A percentile compares a stretch with the other conserved stretches of the same genome.
These are phyloP conservation scores for Pisolithus sp. DNA, from an alignment of 768 basidiomycete species.

Conservation along the genomic window DNA sequence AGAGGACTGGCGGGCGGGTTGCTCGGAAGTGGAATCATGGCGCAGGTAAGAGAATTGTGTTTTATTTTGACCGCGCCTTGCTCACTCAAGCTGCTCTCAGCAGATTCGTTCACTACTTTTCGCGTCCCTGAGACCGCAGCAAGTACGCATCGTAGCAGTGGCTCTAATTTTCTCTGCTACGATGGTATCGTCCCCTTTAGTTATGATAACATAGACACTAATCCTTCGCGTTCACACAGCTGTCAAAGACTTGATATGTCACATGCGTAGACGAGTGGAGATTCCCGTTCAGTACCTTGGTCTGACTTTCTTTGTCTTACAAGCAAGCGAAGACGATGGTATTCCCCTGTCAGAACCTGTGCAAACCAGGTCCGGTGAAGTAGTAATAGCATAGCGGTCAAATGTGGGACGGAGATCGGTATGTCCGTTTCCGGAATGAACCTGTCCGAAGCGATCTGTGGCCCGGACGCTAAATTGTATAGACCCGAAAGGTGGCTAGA, in stretches of 20 bases:
- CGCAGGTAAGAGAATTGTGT: slow-evolving; percentile 6
- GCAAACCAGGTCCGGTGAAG: slow-evolving; percentile 33
- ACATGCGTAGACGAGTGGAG: slow-evolving; percentile 5
- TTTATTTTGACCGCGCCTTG: too few species aligned
- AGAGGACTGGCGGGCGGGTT: slow-evolving; percentile 21
- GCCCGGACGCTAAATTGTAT: slow-evolving; percentile 50
- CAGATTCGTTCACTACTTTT: slow-evolving; percentile 15
- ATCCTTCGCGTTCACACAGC: slow-evolving; percentile 42
- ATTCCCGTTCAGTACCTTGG: background rate
- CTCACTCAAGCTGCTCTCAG: background rate
- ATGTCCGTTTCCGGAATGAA: slow-evolving; percentile 44
- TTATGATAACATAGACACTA: slow-evolving; percentile 39
- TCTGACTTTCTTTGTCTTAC: background rate
- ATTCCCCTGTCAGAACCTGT: slow-evolving; percentile 51
- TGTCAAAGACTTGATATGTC: slow-evolving; percentile 13
- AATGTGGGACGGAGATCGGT: slow-evolving; percentile 41
- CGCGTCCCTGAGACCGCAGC: slow-evolving; percentile 18
- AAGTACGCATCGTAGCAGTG: slow-evolving; percentile 3
- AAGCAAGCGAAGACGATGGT: slow-evolving; percentile 49
- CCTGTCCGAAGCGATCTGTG: slow-evolving; percentile 51
- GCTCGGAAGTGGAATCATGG: slow-evolving; percentile 22
- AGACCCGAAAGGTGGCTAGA: slow-evolving; percentile 60
- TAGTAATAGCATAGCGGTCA: slow-evolving; percentile 36
- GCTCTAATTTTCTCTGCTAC: too few species aligned
- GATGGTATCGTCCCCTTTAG: background rate